These are phyloP conservation scores for Piromyces sp. DNA, from an alignment of 192 early-diverging fungal genomes.

Conservation along the genomic window DNA sequence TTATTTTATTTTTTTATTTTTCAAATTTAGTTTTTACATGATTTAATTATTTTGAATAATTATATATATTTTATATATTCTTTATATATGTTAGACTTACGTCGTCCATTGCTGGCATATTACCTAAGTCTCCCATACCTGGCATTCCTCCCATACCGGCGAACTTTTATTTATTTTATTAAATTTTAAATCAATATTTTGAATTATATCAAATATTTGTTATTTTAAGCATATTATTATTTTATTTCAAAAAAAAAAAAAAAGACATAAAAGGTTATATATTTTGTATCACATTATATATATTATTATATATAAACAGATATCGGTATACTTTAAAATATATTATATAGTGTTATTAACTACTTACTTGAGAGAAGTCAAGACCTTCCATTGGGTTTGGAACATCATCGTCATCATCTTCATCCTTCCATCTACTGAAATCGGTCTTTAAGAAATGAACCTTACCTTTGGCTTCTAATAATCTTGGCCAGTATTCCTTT, in stretches of 20 bases:
- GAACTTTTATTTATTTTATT: background rate
- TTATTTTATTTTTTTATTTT: no score
- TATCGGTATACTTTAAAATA: no score
- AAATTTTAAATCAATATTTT: no score
- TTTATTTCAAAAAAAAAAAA: no score
- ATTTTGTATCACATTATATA: no score
- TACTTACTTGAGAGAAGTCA: background rate
- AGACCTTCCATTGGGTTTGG: background rate
- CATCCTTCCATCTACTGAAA: conserved; percentile 78
- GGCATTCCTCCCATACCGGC: background rate
- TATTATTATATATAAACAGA: no score
- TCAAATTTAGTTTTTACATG: no score
- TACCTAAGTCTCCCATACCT: background rate
- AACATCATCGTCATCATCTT: conserved; percentile 77
- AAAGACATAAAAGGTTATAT: no score
- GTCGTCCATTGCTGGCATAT: background rate
- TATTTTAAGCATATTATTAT: no score
- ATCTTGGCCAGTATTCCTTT: conserved; percentile 65
- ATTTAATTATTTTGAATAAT: no score
- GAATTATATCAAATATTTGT: no score
- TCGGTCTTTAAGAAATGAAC: conserved; percentile 73
- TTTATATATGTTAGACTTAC: background rate
- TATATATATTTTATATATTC: no score
- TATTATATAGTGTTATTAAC: background rate
- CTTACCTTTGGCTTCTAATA: conserved; percentile 49